Evolutionary conservation across 257 asterid genomes (phyloP), one percentile per base, ranked within the genome.

Genomic region (Solanum clarkiae): DNA sequence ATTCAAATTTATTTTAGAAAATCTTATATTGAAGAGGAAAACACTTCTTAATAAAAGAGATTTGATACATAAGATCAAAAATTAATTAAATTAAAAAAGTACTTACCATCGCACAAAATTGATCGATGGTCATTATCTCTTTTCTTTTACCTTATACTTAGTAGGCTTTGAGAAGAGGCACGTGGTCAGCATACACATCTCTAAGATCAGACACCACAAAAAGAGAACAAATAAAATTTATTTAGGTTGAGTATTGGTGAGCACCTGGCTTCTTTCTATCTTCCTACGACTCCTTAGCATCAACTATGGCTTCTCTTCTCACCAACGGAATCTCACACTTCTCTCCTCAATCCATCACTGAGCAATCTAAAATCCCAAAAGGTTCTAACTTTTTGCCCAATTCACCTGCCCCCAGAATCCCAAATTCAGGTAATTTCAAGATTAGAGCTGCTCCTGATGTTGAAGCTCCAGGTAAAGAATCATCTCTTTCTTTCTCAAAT

Each of bases 271-370:
- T 22, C 85, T 47, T 54, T 51, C 80, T 29, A 3, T 49, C 26
- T 56, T 8, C 63, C 62, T 1, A 53, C 2, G 57, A 42, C 32
- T 57, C 20, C 80, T 24, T 17, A 53, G 85, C 51, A 11, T 26
- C 68, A 36, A 2, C 86, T 65, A 94, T 96, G 99, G 93, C 99
- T 40, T 90, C 98, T 84, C 91, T 93, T 85, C 93, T 93, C 87
- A 89, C 95, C 79, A 91, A 91, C 88, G 97, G 97, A 40, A 90
- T 93, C 80, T 88, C 94, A 1, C 84, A 87, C 79, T 91, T 94
- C 74, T 85, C 86, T 40, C 93, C 91, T 24, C 96, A 92, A 29
- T 87, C 93, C 86, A 82, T 88, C 72, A 53, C 91, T 14, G 97
- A 91, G 10, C 83, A 55, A 0, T 57, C 86, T 26, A 81, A 57